Base-by-base conservation (phyloP, 345 rosid genomes). In the Citrus glauca region DNA sequence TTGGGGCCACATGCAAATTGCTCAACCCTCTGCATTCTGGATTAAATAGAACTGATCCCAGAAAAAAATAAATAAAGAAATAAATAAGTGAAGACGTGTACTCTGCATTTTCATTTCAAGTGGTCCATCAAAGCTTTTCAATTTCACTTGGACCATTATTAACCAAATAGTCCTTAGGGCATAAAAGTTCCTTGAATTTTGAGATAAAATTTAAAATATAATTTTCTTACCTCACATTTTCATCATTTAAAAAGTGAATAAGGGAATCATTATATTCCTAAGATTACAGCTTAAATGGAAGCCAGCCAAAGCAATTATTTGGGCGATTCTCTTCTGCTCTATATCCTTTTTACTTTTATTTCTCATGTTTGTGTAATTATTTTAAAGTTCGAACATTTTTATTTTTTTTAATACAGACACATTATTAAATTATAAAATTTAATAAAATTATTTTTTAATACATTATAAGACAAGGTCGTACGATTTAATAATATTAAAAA, bases 1-100 rank as follows among this genome's bases (percentile, higher is more conserved):
- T 32, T 72, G 79, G 64, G 78, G 69, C 73, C 77, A 66, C 73
- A 42, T 57, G 45, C 77, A 38, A 74, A 37, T 75, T 79, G 78
- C 48, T 63, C 4, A 73, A 35, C 38, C 33, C 33, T 61, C 71
- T 57, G 17, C 57, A 61, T 42, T 64, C 33, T 63, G 60, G 60
- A 72, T 27, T 37, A 71, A 55, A 35, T 75, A 74, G 78, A 77
- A 70, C 67, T 63, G 75, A 79, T 74, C 76, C 81, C 16, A 32
- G 30, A 11, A 37, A 74, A 70, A 78, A 79, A 5, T 33, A 33
- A 4, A 16, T 40, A 16, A 48, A 50, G 4, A 17, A 16, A 50
- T 50, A 53, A 62, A 55, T 19, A 53, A 45, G 37, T 38, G 27
- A 61, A 27, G 73, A 48, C 57, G 0, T 25, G 59, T 48, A 64